Conservation (phyloP, 805 yeast genomes). For the Candida nanaspora region DNA sequence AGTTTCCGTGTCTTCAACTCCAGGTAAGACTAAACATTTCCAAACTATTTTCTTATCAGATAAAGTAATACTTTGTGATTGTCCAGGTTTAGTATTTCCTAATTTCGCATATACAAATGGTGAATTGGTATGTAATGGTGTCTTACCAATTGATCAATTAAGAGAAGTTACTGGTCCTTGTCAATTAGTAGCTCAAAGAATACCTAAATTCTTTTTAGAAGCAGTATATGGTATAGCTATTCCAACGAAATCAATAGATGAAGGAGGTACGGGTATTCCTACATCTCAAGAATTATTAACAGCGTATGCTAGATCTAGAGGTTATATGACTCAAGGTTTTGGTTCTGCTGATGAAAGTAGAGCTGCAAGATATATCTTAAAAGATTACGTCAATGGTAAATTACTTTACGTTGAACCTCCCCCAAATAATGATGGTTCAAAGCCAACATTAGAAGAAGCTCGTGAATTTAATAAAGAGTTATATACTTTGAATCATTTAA, state of each 20-base stretch:
- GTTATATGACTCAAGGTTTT: conserved; percentile 94
- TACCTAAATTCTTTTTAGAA: conserved; percentile 84
- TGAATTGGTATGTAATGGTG: conserved; percentile 96
- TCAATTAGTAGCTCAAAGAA: conserved; percentile 75
- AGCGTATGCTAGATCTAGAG: conserved; percentile 94
- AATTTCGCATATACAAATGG: conserved; percentile 95
- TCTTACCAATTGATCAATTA: conserved; percentile 95
- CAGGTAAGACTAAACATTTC: conserved; percentile 98
- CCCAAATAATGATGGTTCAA: conserved; percentile 59
- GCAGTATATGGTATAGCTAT: conserved; percentile 92
- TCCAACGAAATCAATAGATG: conserved; percentile 63
- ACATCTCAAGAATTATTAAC: conserved; percentile 83
- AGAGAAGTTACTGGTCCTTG: conserved; percentile 89
- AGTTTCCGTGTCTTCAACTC: conserved; percentile 97
- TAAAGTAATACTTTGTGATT: conserved; percentile 85
- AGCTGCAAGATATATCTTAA: conserved; percentile 85
- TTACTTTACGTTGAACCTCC: conserved; percentile 83
- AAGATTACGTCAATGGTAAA: conserved; percentile 93
- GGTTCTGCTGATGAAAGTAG: conserved; percentile 96
- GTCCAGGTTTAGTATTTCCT: conserved; percentile 99
- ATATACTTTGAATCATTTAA: conserved; percentile 57
- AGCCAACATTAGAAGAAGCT: conserved; percentile 43
- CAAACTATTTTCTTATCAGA: conserved; percentile 88
- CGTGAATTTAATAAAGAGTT: conserved; percentile 68
- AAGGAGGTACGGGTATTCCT: conserved; percentile 87